Percentiles rank a stretch among this genome's conserved stretches.
Conservation (phyloP, 176 grass and related monocot species). For the Rhynchospora tenuis region DNA sequence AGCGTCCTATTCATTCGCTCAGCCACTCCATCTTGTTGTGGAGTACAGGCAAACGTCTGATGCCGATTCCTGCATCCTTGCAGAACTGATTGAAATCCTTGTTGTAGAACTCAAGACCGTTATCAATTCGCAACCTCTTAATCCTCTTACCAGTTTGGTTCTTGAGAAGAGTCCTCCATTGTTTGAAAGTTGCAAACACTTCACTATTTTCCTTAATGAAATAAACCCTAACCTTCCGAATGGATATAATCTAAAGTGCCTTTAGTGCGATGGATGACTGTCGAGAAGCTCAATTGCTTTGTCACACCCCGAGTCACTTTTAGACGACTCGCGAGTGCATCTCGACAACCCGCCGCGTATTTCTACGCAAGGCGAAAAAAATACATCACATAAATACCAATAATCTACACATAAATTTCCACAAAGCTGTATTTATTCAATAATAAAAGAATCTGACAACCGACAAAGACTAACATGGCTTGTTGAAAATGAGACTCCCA, state of each 20-base stretch:
- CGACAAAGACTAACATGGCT: no score
- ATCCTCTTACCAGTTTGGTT: conserved; percentile 14
- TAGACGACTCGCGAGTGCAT: no score
- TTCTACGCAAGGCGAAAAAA: no score
- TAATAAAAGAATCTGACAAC: no score
- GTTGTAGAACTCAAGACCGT: neutral
- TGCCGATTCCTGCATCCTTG: conserved; percentile 1
- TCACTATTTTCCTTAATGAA: conserved; percentile 11
- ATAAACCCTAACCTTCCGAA: neutral
- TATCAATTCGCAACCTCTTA: conserved; percentile 2
- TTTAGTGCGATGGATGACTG: neutral
- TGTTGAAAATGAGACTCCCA: no score
- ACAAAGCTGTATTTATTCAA: no score
- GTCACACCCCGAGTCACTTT: no score
- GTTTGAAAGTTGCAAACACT: neutral
- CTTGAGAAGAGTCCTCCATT: neutral
- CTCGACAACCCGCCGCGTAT: no score
- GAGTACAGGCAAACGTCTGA: neutral
- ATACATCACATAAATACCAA: no score
- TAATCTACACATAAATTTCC: no score
- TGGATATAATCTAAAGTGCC: conserved; percentile 7
- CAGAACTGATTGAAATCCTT: neutral
- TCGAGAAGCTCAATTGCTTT: neutral
- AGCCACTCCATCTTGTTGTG: conserved; percentile 4
- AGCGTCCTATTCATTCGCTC: conserved; percentile 1